Conservation (phyloP, 345 rosid species). For the Pistacia atlantica region DNA sequence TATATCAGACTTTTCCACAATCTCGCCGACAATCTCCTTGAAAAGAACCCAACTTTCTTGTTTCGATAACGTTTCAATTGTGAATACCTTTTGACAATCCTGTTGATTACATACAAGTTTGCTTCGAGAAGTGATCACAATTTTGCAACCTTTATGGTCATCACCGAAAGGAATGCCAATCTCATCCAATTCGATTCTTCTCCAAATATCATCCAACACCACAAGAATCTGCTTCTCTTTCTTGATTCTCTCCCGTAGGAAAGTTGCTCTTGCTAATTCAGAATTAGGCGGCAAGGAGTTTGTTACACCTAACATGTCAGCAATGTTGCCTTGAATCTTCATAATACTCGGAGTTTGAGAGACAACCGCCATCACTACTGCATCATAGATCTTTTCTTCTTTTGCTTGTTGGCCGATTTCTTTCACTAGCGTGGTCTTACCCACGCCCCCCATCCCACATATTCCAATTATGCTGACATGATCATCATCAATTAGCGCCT, state of each 20-base stretch:
- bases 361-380: conserved; percentile 5
- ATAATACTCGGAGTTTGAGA: background rate
- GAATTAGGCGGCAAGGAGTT: background rate
- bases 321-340: conserved; percentile 21
- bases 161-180: background rate
- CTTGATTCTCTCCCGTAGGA: background rate
- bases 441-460: conserved; percentile 15
- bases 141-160: conserved; percentile 3
- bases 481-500: background rate
- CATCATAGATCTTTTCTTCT: conserved; percentile 3
- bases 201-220: conserved; percentile 16
- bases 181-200: background rate
- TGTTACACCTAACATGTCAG: background rate
- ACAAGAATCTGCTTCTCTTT: conserved; percentile 24
- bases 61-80: too few relatives aligned
- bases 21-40: background rate
- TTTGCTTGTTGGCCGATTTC: background rate
- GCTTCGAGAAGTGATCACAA: too few relatives aligned
- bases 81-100: too few relatives aligned
- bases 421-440: conserved; percentile 18
- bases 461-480: conserved; percentile 16
- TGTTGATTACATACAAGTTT: too few relatives aligned
- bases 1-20: background rate
- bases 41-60: too few relatives aligned
- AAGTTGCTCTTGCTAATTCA: conserved; percentile 7